Evolutionary conservation across 768 basidiomycete genomes (phyloP).

Genomic region (Termitomyces sp.): DNA sequence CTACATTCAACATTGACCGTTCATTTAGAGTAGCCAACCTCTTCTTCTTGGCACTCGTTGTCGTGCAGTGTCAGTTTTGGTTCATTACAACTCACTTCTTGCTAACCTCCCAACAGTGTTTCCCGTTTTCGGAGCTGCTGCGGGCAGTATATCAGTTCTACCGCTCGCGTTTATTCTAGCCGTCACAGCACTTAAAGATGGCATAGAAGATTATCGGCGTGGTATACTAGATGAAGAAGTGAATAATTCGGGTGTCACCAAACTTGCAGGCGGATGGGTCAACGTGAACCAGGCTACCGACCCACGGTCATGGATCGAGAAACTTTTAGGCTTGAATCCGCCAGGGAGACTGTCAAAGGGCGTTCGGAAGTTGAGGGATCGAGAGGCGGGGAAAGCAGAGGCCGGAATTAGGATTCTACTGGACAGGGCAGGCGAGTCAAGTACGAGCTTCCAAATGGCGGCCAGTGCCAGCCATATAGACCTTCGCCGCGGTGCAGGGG

Average conservation of each 20-base stretch:
- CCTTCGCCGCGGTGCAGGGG: slow-evolving; percentile 37
- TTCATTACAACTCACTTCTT: not conserved
- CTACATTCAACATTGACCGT: not conserved
- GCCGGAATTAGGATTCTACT: slow-evolving; percentile 61
- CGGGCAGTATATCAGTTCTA: slow-evolving; percentile 74
- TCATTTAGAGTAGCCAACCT: slow-evolving; percentile 74
- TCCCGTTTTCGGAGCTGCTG: slow-evolving; percentile 84
- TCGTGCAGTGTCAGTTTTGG: slow-evolving; percentile 60
- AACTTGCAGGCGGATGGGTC: slow-evolving; percentile 74
- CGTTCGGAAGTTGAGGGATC: slow-evolving; percentile 77
- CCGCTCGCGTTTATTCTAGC: slow-evolving; percentile 83
- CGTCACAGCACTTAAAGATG: slow-evolving; percentile 94
- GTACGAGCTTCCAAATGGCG: slow-evolving; percentile 27
- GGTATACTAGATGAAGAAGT: slow-evolving; percentile 85
- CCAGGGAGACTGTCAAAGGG: slow-evolving; percentile 81
- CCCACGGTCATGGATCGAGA: slow-evolving; percentile 70
- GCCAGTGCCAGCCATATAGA: slow-evolving; percentile 38
- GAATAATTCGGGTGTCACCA: slow-evolving; percentile 90
- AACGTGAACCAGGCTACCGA: slow-evolving; percentile 87
- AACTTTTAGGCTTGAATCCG: slow-evolving; percentile 58
- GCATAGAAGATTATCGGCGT: slow-evolving; percentile 92
- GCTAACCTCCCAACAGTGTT: slow-evolving; percentile 49
- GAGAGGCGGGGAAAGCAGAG: slow-evolving; percentile 60
- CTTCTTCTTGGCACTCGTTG: slow-evolving; percentile 82
- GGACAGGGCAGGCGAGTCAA: slow-evolving; percentile 41